Conservation (phyloP, 2,329 filamentous ascomycete species). For the Alternaria consortialis region DNA sequence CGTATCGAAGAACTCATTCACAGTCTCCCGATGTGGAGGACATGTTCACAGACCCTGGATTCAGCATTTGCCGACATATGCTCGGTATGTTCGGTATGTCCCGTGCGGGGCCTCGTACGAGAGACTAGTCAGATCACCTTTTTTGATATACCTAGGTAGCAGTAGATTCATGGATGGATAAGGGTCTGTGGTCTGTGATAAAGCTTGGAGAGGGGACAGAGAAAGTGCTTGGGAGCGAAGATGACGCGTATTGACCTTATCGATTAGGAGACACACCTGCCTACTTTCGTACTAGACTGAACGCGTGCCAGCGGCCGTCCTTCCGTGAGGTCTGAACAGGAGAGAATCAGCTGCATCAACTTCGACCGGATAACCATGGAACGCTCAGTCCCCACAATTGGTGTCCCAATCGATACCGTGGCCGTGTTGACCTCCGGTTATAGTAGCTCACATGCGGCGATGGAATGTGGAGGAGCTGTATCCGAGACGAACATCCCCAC, state of each 20-base stretch:
- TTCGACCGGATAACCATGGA: background rate
- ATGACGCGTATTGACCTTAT: slow-evolving; percentile 2
- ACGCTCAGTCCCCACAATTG: background rate
- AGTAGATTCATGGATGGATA: background rate
- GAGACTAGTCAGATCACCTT: background rate
- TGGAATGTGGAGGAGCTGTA: slow-evolving; percentile 24
- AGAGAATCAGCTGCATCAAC: background rate
- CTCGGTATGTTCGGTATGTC: background rate
- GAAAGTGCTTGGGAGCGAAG: background rate
- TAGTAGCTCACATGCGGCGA: background rate
- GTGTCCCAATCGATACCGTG: background rate
- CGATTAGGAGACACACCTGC: slow-evolving; percentile 3
- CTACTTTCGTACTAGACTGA: background rate
- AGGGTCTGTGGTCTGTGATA: background rate
- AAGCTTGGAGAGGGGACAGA: background rate
- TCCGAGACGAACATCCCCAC: slow-evolving; percentile 12
- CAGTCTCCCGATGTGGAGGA: slow-evolving; percentile 21
- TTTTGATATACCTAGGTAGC: background rate
- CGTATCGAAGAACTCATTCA: background rate
- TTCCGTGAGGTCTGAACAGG: background rate
- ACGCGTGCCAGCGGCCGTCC: background rate
- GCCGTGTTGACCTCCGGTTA: slow-evolving; percentile 5
- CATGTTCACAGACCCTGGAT: background rate
- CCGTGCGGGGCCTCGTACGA: background rate
- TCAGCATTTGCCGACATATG: slow-evolving; percentile 8